Evolutionary conservation across 2,329 filamentous ascomycete species (phyloP).

Genomic region (Beauveria australis): DNA sequence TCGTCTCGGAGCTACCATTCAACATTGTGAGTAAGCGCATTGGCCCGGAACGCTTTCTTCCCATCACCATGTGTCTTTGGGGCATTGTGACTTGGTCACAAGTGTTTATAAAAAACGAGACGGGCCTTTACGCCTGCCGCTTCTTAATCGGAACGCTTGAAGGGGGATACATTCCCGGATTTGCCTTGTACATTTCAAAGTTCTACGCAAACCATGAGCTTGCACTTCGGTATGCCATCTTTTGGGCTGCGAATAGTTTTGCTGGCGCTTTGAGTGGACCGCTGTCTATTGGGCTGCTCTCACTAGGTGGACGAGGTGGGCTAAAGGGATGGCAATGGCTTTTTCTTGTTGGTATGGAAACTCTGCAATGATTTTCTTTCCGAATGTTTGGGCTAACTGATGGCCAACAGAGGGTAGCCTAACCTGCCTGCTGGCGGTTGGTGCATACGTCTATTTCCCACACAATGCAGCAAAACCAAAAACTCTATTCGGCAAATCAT

Average conservation of each 20-base stretch:
- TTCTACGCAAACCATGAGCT: slow-evolving; percentile 24
- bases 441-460: slow-evolving; percentile 22
- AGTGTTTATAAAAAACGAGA: slow-evolving; percentile 19
- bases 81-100: slow-evolving; percentile 22
- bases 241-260: slow-evolving; percentile 23
- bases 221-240: slow-evolving; percentile 20
- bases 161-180: slow-evolving; percentile 25
- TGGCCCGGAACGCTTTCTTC: slow-evolving; percentile 21
- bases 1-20: slow-evolving; percentile 32
- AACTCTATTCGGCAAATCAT: slow-evolving; percentile 18
- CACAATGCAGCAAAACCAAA: slow-evolving; percentile 20
- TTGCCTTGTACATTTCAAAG: slow-evolving; percentile 22
- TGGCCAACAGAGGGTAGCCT: slow-evolving; percentile 18
- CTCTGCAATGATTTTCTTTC: no score
- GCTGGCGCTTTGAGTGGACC: slow-evolving; percentile 21
- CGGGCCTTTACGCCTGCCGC: slow-evolving; percentile 19
- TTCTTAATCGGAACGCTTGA: slow-evolving; percentile 24
- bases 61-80: slow-evolving; percentile 24
- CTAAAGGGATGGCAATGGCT: slow-evolving; percentile 24
- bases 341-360: slow-evolving; percentile 20
- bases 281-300: slow-evolving; percentile 20
- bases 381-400: no score
- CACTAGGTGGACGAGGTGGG: slow-evolving; percentile 18
- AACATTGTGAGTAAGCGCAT: slow-evolving; percentile 22
- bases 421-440: slow-evolving; percentile 17